phyloP scores from a whole-genome alignment of 345 rosid species.

The Gossypium raimondii region DNA sequence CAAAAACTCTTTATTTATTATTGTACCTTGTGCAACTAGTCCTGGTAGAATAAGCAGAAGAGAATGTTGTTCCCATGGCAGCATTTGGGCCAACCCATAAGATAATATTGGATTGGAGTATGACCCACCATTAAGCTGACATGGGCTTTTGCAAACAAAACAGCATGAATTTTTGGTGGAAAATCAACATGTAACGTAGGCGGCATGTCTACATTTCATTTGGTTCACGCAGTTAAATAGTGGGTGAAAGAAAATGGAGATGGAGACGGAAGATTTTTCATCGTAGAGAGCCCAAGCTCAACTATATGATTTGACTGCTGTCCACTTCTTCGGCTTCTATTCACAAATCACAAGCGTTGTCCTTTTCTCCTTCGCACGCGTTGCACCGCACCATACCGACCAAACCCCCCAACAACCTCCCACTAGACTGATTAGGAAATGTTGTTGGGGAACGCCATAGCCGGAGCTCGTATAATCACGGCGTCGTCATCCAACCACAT shows the following conservation, averaged over 20 bases:
- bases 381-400: neutral
- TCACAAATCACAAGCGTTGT: neutral
- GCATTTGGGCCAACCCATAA: neutral
- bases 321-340: neutral
- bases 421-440: conserved; percentile 8
- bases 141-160: no score
- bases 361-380: neutral
- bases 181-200: no score
- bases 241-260: neutral
- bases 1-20: no score
- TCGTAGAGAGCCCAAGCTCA: neutral
- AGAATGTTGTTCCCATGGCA: neutral
- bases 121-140: neutral
- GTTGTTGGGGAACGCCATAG: conserved; percentile 28
- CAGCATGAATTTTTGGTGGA: no score
- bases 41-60: no score
- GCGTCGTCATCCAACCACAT: conserved; percentile 22
- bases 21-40: no score
- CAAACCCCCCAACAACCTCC: no score
- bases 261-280: no score
- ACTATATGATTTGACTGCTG: neutral
- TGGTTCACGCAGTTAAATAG: neutral
- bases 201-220: no score
- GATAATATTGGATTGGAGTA: neutral
- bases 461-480: conserved; percentile 28